Conservation (phyloP, 2,329 filamentous ascomycete species). For the Fusarium decemcellulare region DNA sequence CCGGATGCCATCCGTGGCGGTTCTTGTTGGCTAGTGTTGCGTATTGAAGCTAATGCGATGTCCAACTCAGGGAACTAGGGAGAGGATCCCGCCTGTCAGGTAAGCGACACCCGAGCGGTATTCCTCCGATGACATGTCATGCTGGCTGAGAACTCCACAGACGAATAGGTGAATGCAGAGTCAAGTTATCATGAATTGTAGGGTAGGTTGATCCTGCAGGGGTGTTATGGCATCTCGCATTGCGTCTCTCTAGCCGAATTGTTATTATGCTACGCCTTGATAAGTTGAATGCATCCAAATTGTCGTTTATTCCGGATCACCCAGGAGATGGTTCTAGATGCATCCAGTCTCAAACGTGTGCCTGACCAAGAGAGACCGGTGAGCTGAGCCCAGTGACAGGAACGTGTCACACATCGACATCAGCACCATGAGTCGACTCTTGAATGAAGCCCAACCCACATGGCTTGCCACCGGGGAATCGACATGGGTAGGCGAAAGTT, state of each 20-base stretch:
- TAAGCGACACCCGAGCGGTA: constrained; percentile 17
- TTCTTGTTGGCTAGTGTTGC: constrained; percentile 28
- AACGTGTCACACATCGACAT: neutral
- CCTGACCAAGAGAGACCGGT: neutral
- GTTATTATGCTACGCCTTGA: neutral
- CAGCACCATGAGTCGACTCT: neutral
- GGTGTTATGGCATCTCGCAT: neutral
- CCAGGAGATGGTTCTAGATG: neutral
- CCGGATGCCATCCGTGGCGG: constrained; percentile 25
- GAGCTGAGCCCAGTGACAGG: constrained; percentile 3
- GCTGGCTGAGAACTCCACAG: constrained; percentile 10
- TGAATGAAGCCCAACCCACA: neutral
- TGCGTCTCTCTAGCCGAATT: neutral
- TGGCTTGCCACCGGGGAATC: neutral
- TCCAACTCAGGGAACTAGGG: constrained; percentile 26
- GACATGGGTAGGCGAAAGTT: neutral
- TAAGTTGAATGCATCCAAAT: neutral
- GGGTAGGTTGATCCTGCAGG: constrained; percentile 18
- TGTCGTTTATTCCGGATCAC: too few relatives aligned
- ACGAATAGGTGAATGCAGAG: constrained; percentile 2
- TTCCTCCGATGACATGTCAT: constrained; percentile 26
- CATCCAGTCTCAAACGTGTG: neutral
- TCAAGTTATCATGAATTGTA: constrained; percentile 2
- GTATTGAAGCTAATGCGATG: constrained; percentile 30
- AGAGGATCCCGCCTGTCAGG: constrained; percentile 16